phyloP scores from a whole-genome alignment of 2,329 filamentous ascomycete genomes.

The Neurospora sp. region DNA sequence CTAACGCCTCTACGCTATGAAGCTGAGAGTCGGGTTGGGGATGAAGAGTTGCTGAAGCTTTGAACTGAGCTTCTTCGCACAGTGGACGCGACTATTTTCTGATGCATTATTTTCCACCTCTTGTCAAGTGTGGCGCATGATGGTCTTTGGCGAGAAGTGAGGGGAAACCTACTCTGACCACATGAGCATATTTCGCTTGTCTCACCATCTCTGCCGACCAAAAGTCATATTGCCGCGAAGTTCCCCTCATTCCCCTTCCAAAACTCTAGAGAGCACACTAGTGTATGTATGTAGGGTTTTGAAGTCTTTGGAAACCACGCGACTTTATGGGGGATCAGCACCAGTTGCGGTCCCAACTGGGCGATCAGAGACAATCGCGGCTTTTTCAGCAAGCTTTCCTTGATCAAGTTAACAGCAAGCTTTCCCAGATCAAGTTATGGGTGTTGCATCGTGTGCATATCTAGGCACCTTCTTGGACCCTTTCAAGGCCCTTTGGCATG shows the following conservation, averaged over 20 bases:
- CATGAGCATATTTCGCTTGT: background rate
- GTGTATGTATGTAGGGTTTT: background rate
- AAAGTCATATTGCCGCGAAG: background rate
- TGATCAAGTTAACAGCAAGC: background rate
- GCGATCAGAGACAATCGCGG: background rate
- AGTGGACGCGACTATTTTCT: background rate
- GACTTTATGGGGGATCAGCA: background rate
- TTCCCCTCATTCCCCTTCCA: background rate
- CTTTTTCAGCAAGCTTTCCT: background rate
- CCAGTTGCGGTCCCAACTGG: background rate
- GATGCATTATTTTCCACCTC: background rate
- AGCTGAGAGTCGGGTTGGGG: background rate
- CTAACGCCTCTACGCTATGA: background rate
- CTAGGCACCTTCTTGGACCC: background rate
- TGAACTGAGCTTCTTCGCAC: background rate
- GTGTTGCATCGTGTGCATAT: background rate
- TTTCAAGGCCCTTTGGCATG: background rate
- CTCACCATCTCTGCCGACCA: background rate
- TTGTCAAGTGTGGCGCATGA: background rate
- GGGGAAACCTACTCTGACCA: background rate
- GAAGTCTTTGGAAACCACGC: background rate
- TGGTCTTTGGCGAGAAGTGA: background rate
- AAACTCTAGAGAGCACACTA: background rate
- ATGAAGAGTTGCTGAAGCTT: background rate
- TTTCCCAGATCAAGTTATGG: background rate